Conservation (phyloP, 371 early-diverging fungal species). For the Batkoa obscura region DNA sequence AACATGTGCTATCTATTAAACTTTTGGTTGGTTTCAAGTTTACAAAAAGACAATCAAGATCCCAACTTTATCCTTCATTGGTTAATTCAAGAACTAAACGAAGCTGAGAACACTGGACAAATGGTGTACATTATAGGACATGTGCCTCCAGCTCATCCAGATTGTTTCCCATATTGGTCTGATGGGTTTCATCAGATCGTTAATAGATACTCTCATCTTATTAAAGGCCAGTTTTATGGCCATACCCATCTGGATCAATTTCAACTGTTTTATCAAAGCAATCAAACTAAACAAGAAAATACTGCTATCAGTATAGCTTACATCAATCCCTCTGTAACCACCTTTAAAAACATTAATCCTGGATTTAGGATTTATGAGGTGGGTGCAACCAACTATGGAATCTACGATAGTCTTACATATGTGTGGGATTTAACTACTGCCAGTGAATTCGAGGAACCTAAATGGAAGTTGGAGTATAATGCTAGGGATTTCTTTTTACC, state of each 20-base stretch:
- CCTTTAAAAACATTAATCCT: constrained; percentile 9
- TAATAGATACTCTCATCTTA: constrained; percentile 6
- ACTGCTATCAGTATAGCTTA: constrained; percentile 5
- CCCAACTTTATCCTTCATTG: constrained; percentile 7
- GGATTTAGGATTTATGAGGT: constrained; percentile 9
- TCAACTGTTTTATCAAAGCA: constrained; percentile 5
- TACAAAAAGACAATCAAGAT: constrained; percentile 2
- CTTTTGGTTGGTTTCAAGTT: constrained; percentile 7
- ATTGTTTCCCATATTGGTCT: constrained; percentile 4
- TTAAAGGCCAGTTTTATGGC: constrained; percentile 9
- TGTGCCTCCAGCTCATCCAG: constrained; percentile 3
- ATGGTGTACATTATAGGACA: constrained; percentile 9
- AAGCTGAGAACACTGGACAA: constrained; percentile 4
- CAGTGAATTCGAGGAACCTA: too few relatives aligned
- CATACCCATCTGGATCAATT: constrained; percentile 10
- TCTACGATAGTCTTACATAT: constrained; percentile 1
- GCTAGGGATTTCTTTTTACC: not conserved
- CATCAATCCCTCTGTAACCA: constrained; percentile 8
- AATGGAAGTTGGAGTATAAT: not conserved
- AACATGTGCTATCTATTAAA: constrained; percentile 9
- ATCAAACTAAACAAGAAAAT: not conserved
- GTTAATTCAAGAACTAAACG: constrained; percentile 7
- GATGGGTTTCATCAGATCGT: constrained; percentile 7
- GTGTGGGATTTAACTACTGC: not conserved
- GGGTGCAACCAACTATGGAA: not conserved